Base-by-base conservation (phyloP, 2,329 filamentous ascomycete species). In the Aplosporella prunicola region DNA sequence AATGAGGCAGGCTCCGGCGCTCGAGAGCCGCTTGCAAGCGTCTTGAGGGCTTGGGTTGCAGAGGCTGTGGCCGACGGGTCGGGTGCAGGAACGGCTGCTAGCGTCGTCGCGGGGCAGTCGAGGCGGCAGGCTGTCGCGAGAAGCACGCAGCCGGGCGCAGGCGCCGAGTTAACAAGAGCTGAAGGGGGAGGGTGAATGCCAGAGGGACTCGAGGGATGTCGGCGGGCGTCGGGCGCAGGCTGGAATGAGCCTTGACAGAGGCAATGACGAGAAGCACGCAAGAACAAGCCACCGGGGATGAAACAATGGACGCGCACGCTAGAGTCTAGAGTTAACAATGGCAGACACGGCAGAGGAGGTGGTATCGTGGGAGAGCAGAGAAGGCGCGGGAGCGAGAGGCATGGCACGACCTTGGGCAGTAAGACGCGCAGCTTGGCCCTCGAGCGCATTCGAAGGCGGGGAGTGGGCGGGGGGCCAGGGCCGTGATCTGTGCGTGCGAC, bases 11-110 rank as follows among this genome's bases (percentile, higher is more conserved):
- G n/a, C n/a, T n/a, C n/a, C n/a, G n/a, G n/a, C n/a, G 32, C 32
- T 35, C 25, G 26, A 30, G 26, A 20, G 14, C 10, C 20, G 34
- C 11, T 11, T 8, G 22, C n/a, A 10, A 18, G 13, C 17, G n/a
- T 28, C 13, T 36, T 25, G 26, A 23, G 25, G 26, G 33, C 29
- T 35, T 35, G 22, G 33, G 33, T 14, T 28, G 17, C 24, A 20
- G 33, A 24, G 18, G 33, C 24, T 35, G 33, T 28, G 27, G 33
- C 29, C 33, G 24, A n/a, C 34, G 26, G 34, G 20, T 27, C 29
- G 34, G 34, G 18, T 28, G 17, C 32, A 35, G 32, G 32, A 30
- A 36, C 30, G 26, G 34, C 34, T 30, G 31, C 27, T 36, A 36
- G 34, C 34, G 34, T 27, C 20, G 26, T 27, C 34, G 26, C 26